These are phyloP conservation scores for Aspergillus sp. DNA, from an alignment of 2,329 filamentous ascomycete genomes.

Conservation along the genomic window DNA sequence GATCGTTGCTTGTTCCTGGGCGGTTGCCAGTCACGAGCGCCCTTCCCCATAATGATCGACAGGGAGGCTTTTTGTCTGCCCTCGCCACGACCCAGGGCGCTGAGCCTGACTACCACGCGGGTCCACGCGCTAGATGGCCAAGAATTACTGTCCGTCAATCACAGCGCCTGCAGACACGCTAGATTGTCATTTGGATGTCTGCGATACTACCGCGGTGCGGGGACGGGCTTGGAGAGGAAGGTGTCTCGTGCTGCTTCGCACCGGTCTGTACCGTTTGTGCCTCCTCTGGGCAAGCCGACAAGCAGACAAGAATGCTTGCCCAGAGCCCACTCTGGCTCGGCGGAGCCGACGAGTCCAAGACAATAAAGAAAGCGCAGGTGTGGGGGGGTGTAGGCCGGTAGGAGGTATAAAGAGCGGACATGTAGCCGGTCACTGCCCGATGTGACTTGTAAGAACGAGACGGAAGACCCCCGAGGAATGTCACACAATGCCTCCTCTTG, in stretches of 20 bases:
- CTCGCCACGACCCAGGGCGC: neutral
- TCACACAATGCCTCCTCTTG: neutral
- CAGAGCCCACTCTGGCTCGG: neutral
- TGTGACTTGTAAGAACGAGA: neutral
- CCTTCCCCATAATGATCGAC: slow-evolving; percentile 1
- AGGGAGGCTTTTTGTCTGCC: neutral
- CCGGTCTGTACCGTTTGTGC: too few relatives aligned
- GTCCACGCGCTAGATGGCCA: neutral
- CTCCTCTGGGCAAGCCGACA: neutral
- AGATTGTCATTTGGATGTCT: neutral
- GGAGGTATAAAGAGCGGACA: neutral
- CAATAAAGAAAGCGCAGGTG: neutral
- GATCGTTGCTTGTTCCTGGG: too few relatives aligned
- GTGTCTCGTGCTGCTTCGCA: neutral
- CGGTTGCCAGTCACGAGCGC: neutral
- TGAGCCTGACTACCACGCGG: neutral
- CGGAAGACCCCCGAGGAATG: neutral
- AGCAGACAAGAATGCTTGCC: neutral
- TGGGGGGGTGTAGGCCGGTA: neutral
- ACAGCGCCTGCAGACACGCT: neutral
- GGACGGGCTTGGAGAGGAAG: slow-evolving; percentile 2
- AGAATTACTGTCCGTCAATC: neutral
- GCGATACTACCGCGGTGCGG: neutral
- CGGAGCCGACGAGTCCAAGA: neutral
- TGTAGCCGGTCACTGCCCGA: neutral